Conservation (phyloP, 2,329 filamentous ascomycete genomes). For the Trichoderma sp. region DNA sequence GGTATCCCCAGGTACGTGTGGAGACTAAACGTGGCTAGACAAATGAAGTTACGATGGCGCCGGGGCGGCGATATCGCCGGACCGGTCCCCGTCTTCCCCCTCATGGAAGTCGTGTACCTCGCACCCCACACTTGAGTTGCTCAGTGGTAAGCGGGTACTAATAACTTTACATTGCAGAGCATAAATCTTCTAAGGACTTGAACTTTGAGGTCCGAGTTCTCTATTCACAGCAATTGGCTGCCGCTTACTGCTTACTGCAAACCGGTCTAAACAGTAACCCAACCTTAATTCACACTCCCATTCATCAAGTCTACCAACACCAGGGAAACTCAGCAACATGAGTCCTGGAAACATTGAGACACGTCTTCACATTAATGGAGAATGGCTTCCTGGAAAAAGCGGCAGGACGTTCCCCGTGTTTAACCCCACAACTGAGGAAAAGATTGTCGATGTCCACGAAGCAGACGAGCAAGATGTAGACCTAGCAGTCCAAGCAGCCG, state of each 20-base stretch:
- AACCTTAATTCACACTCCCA: not conserved
- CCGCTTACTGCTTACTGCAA: not conserved
- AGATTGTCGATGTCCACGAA: conserved; percentile 23
- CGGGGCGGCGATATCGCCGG: not conserved
- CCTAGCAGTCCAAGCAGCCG: conserved; percentile 20
- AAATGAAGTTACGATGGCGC: not conserved
- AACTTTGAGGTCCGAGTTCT: not conserved
- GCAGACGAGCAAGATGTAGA: conserved; percentile 21
- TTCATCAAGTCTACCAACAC: not conserved
- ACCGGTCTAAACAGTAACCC: not conserved
- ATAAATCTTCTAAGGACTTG: not conserved
- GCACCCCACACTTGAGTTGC: not conserved
- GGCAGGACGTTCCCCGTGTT: conserved; percentile 24
- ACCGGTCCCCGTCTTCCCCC: not conserved
- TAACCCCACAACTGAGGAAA: conserved; percentile 28
- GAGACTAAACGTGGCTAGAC: not conserved
- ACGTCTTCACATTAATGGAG: conserved; percentile 21
- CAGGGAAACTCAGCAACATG: not conserved
- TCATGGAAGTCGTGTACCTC: not conserved
- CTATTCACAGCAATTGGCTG: not conserved
- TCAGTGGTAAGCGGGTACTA: not conserved
- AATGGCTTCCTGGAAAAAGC: conserved; percentile 17
- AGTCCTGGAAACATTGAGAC: conserved; percentile 2
- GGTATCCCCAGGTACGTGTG: not conserved
- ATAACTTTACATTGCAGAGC: not conserved